These are phyloP conservation scores for Elongisporangium prolatum DNA, from an alignment of 352 stramenopile genomes.

Conservation along the genomic window DNA sequence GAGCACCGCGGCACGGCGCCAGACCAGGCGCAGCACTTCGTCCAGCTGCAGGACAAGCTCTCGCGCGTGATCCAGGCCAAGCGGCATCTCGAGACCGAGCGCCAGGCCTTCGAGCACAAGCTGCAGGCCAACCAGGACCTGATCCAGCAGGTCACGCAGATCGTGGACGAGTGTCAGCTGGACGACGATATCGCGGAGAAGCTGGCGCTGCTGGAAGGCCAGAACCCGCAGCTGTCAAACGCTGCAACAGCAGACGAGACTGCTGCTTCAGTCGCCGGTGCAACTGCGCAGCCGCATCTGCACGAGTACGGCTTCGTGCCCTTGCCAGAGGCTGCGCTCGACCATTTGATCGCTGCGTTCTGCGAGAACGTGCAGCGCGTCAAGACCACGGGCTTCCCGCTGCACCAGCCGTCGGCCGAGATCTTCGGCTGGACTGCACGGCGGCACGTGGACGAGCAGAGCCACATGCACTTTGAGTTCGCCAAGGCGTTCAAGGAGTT, in stretches of 20 bases:
- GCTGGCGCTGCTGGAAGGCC: conserved; percentile 23
- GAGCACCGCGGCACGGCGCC: not conserved
- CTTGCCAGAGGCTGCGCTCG: conserved; percentile 5
- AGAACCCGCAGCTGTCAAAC: conserved; percentile 1
- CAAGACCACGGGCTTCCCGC: conserved; percentile 2
- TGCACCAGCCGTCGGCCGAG: conserved; percentile 10
- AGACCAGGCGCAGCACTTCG: conserved; percentile 5
- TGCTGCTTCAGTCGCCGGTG: not conserved
- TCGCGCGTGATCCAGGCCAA: conserved; percentile 21
- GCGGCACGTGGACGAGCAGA: conserved; percentile 23
- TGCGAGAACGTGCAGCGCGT: conserved; percentile 15
- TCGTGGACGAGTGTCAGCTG: conserved; percentile 16
- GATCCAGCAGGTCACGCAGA: not conserved
- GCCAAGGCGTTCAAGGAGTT: conserved; percentile 25
- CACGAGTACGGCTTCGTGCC: conserved; percentile 18
- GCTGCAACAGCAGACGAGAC: not conserved
- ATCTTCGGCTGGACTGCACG: conserved; percentile 34
- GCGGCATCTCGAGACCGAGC: conserved; percentile 21
- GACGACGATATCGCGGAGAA: conserved; percentile 27
- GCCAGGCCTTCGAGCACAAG: conserved; percentile 16
- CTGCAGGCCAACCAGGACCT: conserved; percentile 11
- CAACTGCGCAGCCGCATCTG: not conserved
- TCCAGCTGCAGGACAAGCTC: conserved; percentile 12
- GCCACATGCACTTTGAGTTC: conserved; percentile 40
- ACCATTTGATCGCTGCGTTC: conserved; percentile 13